Conservation (phyloP, 352 stramenopile species). For the Phytophthora sojae region DNA sequence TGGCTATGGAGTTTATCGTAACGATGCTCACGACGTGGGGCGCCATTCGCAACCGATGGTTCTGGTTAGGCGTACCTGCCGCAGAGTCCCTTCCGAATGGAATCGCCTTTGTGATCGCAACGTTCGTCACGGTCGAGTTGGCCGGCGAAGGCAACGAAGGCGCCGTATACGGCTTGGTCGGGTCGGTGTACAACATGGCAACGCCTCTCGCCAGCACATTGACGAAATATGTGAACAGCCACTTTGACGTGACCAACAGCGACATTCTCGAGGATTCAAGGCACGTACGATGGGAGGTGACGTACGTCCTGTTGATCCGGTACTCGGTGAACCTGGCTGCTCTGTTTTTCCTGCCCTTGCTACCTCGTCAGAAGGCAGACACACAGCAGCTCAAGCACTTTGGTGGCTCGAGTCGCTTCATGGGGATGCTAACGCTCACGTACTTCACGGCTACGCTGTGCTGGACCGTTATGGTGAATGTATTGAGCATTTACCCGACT, state of each 20-base stretch:
- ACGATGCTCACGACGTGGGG: constrained; percentile 47
- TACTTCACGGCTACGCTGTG: constrained; percentile 36
- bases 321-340: constrained; percentile 42
- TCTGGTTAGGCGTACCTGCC: constrained; percentile 49
- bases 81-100: constrained; percentile 42
- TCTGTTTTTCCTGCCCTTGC: constrained; percentile 41
- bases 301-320: constrained; percentile 52
- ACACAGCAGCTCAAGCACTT: constrained; percentile 46
- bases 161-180: constrained; percentile 48
- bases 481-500: constrained; percentile 36
- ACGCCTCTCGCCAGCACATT: constrained; percentile 50
- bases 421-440: constrained; percentile 41
- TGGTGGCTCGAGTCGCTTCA: constrained; percentile 42
- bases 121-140: constrained; percentile 57
- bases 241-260: constrained; percentile 50
- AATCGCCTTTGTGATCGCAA: constrained; percentile 51
- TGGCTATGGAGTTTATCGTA: constrained; percentile 35
- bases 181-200: constrained; percentile 52
- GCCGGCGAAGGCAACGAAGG: constrained; percentile 54
- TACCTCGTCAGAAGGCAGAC: constrained; percentile 56
- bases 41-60: constrained; percentile 55
- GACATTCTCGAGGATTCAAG: constrained; percentile 47
- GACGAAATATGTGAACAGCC: constrained; percentile 40
- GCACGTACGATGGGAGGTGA: constrained; percentile 49
- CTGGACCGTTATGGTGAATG: constrained; percentile 41